Evolutionary conservation across 768 basidiomycete species (phyloP).

Genomic region (Amanita exitialis): DNA sequence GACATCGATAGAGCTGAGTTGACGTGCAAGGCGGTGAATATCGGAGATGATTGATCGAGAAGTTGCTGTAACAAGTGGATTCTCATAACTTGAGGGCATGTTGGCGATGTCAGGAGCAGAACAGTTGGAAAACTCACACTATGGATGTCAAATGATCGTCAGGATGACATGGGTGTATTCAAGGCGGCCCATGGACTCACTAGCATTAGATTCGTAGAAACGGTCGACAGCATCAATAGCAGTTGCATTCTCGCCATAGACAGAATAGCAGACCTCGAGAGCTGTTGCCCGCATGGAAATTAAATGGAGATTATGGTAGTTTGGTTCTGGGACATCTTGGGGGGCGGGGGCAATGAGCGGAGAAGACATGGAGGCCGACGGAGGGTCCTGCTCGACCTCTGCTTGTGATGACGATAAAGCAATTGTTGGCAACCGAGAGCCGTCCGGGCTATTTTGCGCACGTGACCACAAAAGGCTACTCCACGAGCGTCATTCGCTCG

Average conservation of each 20-base stretch:
- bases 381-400: slow-evolving; percentile 3
- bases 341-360: background rate
- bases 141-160: slow-evolving; percentile 6
- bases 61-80: slow-evolving; percentile 67
- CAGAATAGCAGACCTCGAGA: slow-evolving; percentile 59
- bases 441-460: background rate
- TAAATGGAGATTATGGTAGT: slow-evolving; percentile 24
- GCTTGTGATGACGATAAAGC: background rate
- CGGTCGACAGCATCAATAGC: slow-evolving; percentile 45
- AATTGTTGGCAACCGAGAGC: background rate
- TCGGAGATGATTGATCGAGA: slow-evolving; percentile 66
- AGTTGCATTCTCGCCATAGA: slow-evolving; percentile 48
- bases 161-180: slow-evolving; percentile 9
- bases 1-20: slow-evolving; percentile 51
- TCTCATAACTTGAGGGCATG: slow-evolving; percentile 47
- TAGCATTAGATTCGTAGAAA: slow-evolving; percentile 65
- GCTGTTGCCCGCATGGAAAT: slow-evolving; percentile 45
- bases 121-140: slow-evolving; percentile 28
- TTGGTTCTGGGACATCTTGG: slow-evolving; percentile 4
- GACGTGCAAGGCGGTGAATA: slow-evolving; percentile 52
- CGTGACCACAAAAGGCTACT: background rate
- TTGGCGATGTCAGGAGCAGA: slow-evolving; percentile 4
- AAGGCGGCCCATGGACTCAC: slow-evolving; percentile 26
- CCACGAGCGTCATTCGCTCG: background rate
- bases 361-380: background rate